Base-by-base conservation (phyloP, 306 rosid species). In the Prunus salicina region DNA sequence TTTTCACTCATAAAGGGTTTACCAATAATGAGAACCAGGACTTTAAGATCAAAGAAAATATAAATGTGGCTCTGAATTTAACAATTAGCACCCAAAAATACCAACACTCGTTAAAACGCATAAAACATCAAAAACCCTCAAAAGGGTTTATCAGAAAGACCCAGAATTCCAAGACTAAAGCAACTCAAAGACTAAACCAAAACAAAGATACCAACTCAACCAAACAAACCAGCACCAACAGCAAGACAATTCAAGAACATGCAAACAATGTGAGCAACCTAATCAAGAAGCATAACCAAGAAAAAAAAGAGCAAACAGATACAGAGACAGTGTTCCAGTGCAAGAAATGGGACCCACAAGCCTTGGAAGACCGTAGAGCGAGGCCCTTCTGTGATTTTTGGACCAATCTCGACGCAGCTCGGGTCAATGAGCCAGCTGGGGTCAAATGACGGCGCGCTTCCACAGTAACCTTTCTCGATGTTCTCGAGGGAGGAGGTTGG, bases 351-450 rank as follows among this genome's bases (percentile, higher is more conserved):
- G 49, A 87, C 89, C 69, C 82, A 88, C 95, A 79, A 68, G 77
- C 95, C 95, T 77, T 82, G 79, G 66, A 72, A 72, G 60, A 88
- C 89, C 53, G 28, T n/a, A 64, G 88, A 80, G 73, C 30, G 22
- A 6, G 78, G 62, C 19, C 89, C 90, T 77, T 82, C 89, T 19
- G 73, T 80, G 8, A 86, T 80, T 72, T 16, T 7, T 30, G 53
- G 61, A 16, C 81, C 87, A 71, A 82, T 43, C 73, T 19, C 24
- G 60, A 90, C 51, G 12, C 74, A 14, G 10, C 38, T 8, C 20
- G 15, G 55, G 64, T 87, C 86, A 34, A 87, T 64, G 12, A 86
- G 81, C 66, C 82, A 74, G 66, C 67, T 72, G 8, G 80, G 84
- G 72, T 78, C 81, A 71, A 87, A 81, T 13, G 6, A 7, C 25